phyloP scores from a whole-genome alignment of 441 rosid species.

The Erodium moschatum region DNA sequence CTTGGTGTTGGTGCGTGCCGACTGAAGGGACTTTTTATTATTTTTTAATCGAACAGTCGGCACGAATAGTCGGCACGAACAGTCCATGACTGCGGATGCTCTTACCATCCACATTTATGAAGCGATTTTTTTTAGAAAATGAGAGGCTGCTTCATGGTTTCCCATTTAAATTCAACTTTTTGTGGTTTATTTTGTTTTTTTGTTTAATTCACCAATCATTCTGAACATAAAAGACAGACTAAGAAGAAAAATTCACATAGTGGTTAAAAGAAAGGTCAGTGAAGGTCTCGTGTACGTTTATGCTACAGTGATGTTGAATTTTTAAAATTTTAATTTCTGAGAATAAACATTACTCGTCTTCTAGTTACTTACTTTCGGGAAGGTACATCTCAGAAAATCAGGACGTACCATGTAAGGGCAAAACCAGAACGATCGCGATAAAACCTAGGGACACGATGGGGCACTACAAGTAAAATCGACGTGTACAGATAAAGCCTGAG shows the following conservation, averaged over 20 bases:
- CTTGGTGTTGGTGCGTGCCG: too few species aligned
- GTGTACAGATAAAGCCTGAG: not conserved
- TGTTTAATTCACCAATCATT: not conserved
- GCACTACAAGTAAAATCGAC: not conserved
- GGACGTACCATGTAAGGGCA: slow-evolving; percentile 9
- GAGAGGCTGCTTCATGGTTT: too few species aligned
- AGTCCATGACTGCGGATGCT: too few species aligned
- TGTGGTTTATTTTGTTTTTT: not conserved
- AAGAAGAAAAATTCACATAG: not conserved
- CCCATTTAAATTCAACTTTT: not conserved
- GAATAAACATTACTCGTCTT: too few species aligned
- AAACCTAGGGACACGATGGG: slow-evolving; percentile 9
- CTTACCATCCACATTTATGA: too few species aligned
- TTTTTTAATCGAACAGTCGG: too few species aligned
- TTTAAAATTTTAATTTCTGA: too few species aligned
- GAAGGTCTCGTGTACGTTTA: slow-evolving; percentile 22
- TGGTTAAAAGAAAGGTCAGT: not conserved
- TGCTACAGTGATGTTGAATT: slow-evolving; percentile 17
- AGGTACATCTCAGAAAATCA: not conserved
- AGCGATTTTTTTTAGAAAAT: too few species aligned
- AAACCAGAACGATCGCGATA: not conserved
- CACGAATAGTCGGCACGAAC: too few species aligned
- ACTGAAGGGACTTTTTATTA: too few species aligned
- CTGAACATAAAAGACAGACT: not conserved
- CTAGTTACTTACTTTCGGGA: too few species aligned